Evolutionary conservation across 768 basidiomycete species (phyloP), one percentile per base, ranked within the genome.

Genomic region (Butyriboletus loyo): DNA sequence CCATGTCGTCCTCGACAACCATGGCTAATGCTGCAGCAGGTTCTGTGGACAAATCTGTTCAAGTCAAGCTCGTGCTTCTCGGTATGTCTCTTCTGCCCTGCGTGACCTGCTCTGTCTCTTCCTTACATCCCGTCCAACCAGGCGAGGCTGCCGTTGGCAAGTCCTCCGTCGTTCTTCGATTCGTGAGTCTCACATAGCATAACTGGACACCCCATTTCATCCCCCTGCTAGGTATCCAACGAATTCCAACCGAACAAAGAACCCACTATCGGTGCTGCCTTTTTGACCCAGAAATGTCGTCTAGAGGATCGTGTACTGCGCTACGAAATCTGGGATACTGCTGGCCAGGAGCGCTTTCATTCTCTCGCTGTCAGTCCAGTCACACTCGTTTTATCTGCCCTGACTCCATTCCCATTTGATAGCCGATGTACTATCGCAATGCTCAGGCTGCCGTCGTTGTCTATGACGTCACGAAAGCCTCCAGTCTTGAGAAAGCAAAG

Each of bases 361-460:
- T 97, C 95, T 45, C 85, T 97, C 50, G 95, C 95, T 28, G 89
- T 91, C 68, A 67, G 88, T 80, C 53, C 14, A 37, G 21, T 19
- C 46, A 1, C 37, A 38, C 36, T 46, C 47, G 13, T 14, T 37
- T 36, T n/a, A 32, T 34, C 50, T 43, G 21, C 57, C 49, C 46
- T 57, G 30, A 46, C 50, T 28, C 37, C 4, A 49, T 56, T 47
- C 48, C 51, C 46, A 37, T 35, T 34, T 35, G 32, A 19, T 55
- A 92, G 89, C 96, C 97, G 41, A 98, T 98, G 96, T 97, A 97
- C 71, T 98, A 97, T 72, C 90, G 97, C 65, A 98, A 98, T 65
- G 93, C 96, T 8, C 92, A 95, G 70, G 95, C 96, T 4, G 96
- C 96, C 30, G 94, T 98, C 37, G 97, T 99, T 9, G 96, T 98